Conservation (phyloP, 2,329 filamentous ascomycete genomes). For the Claviceps monticola region DNA sequence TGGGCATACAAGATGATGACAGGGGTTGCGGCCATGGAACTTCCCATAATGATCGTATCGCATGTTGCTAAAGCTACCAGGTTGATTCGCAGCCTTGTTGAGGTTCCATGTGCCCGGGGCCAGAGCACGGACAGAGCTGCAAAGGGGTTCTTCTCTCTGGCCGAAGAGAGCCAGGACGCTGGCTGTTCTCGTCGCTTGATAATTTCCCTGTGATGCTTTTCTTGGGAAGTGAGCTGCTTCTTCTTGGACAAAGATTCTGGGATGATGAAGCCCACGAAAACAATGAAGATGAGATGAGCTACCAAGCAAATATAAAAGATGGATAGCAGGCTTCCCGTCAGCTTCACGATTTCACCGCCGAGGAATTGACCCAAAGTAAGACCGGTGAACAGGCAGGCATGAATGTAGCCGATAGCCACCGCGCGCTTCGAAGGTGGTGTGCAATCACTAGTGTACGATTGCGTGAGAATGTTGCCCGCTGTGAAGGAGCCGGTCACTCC, state of each 20-base stretch:
- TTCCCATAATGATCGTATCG: slow-evolving; percentile 70
- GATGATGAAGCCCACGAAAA: slow-evolving; percentile 55
- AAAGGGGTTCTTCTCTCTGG: slow-evolving; percentile 50
- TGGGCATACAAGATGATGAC: slow-evolving; percentile 75
- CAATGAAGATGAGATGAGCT: slow-evolving; percentile 60
- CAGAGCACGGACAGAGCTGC: slow-evolving; percentile 65
- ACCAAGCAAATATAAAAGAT: slow-evolving; percentile 72
- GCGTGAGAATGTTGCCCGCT: slow-evolving; percentile 57
- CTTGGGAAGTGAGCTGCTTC: slow-evolving; percentile 54
- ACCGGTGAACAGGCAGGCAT: slow-evolving; percentile 80
- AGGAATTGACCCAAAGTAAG: slow-evolving; percentile 75
- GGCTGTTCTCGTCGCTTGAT: slow-evolving; percentile 19
- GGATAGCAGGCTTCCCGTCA: slow-evolving; percentile 59
- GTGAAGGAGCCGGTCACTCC: slow-evolving; percentile 84
- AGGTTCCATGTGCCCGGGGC: slow-evolving; percentile 52
- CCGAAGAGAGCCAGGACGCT: slow-evolving; percentile 16
- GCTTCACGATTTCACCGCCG: slow-evolving; percentile 65
- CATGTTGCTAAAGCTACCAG: slow-evolving; percentile 67
- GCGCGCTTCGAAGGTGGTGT: slow-evolving; percentile 66
- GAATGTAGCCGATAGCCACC: slow-evolving; percentile 78
- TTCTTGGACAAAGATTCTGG: slow-evolving; percentile 74
- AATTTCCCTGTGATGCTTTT: slow-evolving; percentile 43
- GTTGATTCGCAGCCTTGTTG: slow-evolving; percentile 54
- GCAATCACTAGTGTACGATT: slow-evolving; percentile 85
- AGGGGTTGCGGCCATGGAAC: slow-evolving; percentile 68